Evolutionary conservation across 2,329 filamentous ascomycete genomes (phyloP), one percentile per base, ranked within the genome.

Genomic region (Shiraia bambusicola): DNA sequence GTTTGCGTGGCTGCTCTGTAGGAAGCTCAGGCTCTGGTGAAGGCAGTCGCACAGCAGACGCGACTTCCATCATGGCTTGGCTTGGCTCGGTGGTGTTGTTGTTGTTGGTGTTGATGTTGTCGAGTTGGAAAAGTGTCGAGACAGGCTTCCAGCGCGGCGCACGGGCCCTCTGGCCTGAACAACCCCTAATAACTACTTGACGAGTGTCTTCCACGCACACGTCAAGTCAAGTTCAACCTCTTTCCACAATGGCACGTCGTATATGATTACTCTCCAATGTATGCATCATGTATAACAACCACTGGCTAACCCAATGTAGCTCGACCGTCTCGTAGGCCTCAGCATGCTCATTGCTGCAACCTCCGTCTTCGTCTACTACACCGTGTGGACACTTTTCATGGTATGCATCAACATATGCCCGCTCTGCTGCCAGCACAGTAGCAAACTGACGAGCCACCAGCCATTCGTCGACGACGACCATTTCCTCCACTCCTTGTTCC

Each of bases 381-480:
- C 89, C 52, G 82, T 95, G 72, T 98, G 93, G 93, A 95, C 93
- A 19, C 80, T 98, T 53, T 80, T 97, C 56, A 97, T 98, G 88
- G 93, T 96, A 81, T 45, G 73, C n/a, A n/a, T n/a, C n/a, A n/a
- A n/a, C n/a, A n/a, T n/a, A n/a, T n/a, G n/a, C n/a, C n/a, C n/a
- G n/a, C n/a, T n/a, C n/a, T n/a, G 11, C 12, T 28, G n/a, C 40
- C n/a, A n/a, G n/a, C n/a, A n/a, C n/a, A n/a, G n/a, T n/a, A n/a
- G n/a, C n/a, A n/a, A n/a, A n/a, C n/a, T 51, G 13, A 51, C 45
- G 9, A 22, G 19, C 8, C 1, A 2, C 2, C 42, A 98, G 93
- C 93, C 93, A 68, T 98, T 98, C 71, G 93, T 98, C 72, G 93
- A 98, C 72, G 82, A 87, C 43, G 88, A 89, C 69, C 93, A 98